Evolutionary conservation across 495 filamentous ascomycete genomes (phyloP), one percentile per base, ranked within the genome.

Genomic region (Neurospora sp.): DNA sequence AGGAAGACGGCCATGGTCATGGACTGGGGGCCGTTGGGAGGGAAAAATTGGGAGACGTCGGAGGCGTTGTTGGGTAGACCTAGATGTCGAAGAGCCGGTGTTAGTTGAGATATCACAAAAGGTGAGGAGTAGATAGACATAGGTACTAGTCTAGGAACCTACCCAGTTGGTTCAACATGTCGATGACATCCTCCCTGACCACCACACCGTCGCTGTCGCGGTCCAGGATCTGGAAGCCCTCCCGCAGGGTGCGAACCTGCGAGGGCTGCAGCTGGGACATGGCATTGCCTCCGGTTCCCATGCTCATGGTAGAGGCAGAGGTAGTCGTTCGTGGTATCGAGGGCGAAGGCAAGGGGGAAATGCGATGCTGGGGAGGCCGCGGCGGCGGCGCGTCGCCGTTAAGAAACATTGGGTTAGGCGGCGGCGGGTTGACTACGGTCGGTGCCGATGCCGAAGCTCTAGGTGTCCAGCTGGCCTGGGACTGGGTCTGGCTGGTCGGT

Each of bases 151-250:
- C 48, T 14, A 7, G 5, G 48, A 59, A 59, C 44, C 12, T 41
- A 92, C 91, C 91, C 20, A 97, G 84, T 75, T 94, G 92, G 73
- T 85, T 88, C 31, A 98, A 86, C 85, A 94, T 94, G 77, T 93
- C 91, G 5, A 86, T 87, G 11, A 98, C 90, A 81, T 96, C 92
- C 41, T 93, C 90, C 73, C 90, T 88, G 77, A 88, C 89, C 70
- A 97, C 88, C 35, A 85, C 81, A 18, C 93, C 92, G 76, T 94
- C 91, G 79, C 91, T 92, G 82, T 93, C 89, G 74, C 92, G 85
- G 77, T 97, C 94, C 38, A 98, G 85, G 69, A 96, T 92, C 80
- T 93, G 90, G 81, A 97, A 98, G 0, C 90, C 92, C 78, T 97
- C 93, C 72, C 93, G 87, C 81, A 98, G 88, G 72, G 92, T 89